Evolutionary conservation across 495 filamentous ascomycete genomes (phyloP).

Genomic region (Friedmanniomyces endolithicus): DNA sequence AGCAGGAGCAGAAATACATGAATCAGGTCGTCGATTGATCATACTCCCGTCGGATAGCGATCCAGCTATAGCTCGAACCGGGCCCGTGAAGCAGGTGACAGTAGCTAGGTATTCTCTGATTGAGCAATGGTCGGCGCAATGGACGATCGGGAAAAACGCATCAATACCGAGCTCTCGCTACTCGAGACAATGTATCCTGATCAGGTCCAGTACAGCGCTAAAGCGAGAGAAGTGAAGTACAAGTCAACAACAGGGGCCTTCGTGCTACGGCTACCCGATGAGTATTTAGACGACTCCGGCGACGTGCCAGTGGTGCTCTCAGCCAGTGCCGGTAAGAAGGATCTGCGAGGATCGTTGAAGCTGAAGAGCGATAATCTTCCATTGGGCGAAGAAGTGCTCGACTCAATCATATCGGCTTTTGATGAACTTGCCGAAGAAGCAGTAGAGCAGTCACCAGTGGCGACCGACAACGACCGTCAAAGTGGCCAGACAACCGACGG

Average conservation of each 20-base stretch:
- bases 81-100: too few relatives aligned
- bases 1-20: too few relatives aligned
- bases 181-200: slow-evolving; percentile 30
- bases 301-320: slow-evolving; percentile 24
- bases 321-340: slow-evolving; percentile 18
- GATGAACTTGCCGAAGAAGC: slow-evolving; percentile 15
- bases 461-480: background rate
- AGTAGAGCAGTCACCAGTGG: background rate
- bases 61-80: too few relatives aligned
- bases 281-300: slow-evolving; percentile 14
- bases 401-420: slow-evolving; percentile 27
- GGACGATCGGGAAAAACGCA: slow-evolving; percentile 9
- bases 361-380: slow-evolving; percentile 9
- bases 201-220: slow-evolving; percentile 20
- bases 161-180: slow-evolving; percentile 23
- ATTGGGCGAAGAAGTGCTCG: slow-evolving; percentile 28
- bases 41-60: too few relatives aligned
- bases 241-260: slow-evolving; percentile 9
- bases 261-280: slow-evolving; percentile 24
- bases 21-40: too few relatives aligned
- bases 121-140: background rate
- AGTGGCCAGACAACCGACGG: background rate
- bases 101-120: too few relatives aligned
- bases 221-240: slow-evolving; percentile 26
- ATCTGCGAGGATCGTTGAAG: slow-evolving; percentile 24